These are phyloP conservation scores for Phytophthora megakarya DNA, from an alignment of 352 stramenopile genomes.

Conservation along the genomic window DNA sequence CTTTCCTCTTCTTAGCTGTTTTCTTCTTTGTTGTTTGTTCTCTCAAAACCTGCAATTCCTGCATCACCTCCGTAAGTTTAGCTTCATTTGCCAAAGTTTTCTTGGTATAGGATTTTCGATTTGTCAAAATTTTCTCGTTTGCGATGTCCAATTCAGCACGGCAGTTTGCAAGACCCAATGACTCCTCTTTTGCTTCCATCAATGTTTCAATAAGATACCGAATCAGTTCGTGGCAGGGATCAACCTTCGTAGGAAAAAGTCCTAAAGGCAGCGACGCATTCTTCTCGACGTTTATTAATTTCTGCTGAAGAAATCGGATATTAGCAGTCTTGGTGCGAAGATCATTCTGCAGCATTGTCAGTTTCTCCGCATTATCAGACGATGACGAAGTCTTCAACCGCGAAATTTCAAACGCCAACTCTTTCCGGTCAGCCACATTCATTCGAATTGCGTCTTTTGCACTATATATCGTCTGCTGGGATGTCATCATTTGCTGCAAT, in stretches of 20 bases:
- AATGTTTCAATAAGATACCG: conserved; percentile 48
- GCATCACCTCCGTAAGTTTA: conserved; percentile 32
- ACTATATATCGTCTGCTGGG: conserved; percentile 52
- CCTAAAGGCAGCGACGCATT: conserved; percentile 42
- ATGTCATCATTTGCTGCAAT: conserved; percentile 45
- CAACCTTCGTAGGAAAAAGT: conserved; percentile 48
- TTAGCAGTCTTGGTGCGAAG: conserved; percentile 57
- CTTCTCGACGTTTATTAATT: conserved; percentile 59
- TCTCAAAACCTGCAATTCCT: conserved; percentile 28
- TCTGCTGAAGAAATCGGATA: conserved; percentile 69
- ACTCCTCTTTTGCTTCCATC: conserved; percentile 42
- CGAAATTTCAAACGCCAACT: conserved; percentile 50
- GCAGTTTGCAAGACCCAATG: conserved; percentile 33
- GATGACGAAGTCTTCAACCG: conserved; percentile 22
- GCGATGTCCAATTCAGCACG: conserved; percentile 4
- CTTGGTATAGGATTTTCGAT: conserved; percentile 33
- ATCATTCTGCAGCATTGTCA: conserved; percentile 41
- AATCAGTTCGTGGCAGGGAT: conserved; percentile 62
- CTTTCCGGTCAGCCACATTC: conserved; percentile 60
- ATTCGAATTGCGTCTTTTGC: conserved; percentile 57
- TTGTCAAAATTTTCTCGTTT: conserved; percentile 9
- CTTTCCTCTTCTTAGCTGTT: conserved; percentile 39
- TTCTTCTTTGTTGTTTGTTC: conserved; percentile 46
- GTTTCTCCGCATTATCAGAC: conserved; percentile 21
- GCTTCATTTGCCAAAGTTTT: background rate